Percentiles rank a stretch among this genome's conserved stretches.
phyloP scores from a whole-genome alignment of 2,329 filamentous ascomycete genomes.

The Beauveria sp. region DNA sequence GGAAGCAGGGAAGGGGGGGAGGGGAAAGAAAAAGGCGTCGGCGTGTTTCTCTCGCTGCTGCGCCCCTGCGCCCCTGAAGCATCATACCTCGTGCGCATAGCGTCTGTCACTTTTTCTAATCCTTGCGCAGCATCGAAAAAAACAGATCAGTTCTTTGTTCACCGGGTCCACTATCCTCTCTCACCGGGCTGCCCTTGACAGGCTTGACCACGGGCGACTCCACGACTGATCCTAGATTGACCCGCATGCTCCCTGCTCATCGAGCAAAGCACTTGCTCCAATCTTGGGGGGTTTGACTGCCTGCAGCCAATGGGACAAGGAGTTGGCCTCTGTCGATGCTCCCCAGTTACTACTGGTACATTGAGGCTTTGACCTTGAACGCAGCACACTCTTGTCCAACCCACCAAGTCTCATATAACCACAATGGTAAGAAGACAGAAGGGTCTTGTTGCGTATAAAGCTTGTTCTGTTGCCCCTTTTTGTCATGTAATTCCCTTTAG shows the following conservation, averaged over 20 bases:
- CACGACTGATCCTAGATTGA: conserved; percentile 8
- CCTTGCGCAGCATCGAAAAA: background rate
- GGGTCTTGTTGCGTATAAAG: conserved; percentile 1
- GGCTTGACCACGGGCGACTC: background rate
- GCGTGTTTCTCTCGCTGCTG: too few species aligned
- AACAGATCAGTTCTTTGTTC: background rate
- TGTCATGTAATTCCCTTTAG: background rate
- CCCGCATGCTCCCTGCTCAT: conserved; percentile 6
- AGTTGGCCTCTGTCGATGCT: background rate
- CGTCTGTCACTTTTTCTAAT: background rate
- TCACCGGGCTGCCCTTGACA: conserved; percentile 2
- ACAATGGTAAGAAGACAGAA: conserved; percentile 6
- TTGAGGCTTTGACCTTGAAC: background rate
- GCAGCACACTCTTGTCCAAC: conserved; percentile 5
- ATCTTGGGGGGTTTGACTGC: background rate
- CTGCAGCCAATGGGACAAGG: background rate
- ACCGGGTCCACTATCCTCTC: conserved; percentile 9
- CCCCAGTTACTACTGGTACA: background rate
- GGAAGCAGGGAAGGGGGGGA: too few species aligned
- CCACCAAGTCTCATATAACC: conserved; percentile 7
- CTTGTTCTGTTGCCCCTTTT: conserved; percentile 1
- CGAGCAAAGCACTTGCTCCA: background rate
- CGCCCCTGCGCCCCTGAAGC: background rate
- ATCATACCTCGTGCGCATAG: background rate
- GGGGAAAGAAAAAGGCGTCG: too few species aligned